Evolutionary conservation across 2,329 filamentous ascomycete species (phyloP).

Genomic region (Amylocarpus encephaloides): DNA sequence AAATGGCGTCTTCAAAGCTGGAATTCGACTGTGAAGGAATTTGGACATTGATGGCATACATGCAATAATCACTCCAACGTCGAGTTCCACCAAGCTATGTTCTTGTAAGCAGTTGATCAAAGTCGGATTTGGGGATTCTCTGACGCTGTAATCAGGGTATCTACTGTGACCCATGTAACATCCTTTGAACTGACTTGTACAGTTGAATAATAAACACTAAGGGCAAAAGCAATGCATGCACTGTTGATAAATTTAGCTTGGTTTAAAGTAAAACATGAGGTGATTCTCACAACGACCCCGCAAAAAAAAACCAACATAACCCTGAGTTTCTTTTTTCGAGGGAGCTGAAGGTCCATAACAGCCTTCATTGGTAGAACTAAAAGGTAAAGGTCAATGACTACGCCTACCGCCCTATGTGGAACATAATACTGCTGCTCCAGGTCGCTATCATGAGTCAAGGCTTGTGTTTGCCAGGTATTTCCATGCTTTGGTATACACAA

Average conservation of each 20-base stretch:
- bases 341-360: not conserved
- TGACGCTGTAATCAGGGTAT: not conserved
- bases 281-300: not conserved
- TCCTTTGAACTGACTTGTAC: not conserved
- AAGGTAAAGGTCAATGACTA: not conserved
- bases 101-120: not conserved
- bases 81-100: not conserved
- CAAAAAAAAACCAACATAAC: constrained; percentile 1
- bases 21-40: not conserved
- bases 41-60: not conserved
- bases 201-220: not conserved
- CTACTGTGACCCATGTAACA: not conserved
- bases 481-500: not conserved
- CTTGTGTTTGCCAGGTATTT: not conserved
- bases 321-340: not conserved
- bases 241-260: not conserved
- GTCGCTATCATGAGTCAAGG: not conserved
- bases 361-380: not conserved
- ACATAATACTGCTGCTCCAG: not conserved
- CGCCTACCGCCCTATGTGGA: not conserved
- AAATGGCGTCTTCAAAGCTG: not conserved
- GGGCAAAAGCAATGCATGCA: not conserved
- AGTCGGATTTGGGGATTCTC: not conserved
- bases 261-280: not conserved
- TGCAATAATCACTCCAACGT: not conserved